These are phyloP conservation scores for Craterostigma plantagineum DNA, from an alignment of 257 asterid genomes.

Conservation along the genomic window DNA sequence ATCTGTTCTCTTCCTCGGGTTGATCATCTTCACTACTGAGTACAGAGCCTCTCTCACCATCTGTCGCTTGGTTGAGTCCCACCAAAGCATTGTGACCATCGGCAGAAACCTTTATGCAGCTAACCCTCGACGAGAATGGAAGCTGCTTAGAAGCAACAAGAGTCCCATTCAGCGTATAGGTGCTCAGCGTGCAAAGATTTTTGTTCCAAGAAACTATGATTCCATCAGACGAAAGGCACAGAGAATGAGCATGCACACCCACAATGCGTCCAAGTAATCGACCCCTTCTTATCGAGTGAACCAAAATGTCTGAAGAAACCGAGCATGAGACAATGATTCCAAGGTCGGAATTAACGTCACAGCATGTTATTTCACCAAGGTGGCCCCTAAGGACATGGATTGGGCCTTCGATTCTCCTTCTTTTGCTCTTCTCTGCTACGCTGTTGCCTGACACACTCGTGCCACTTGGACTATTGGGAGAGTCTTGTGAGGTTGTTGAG, in stretches of 20 bases:
- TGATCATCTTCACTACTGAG: conserved; percentile 20
- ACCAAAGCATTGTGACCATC: conserved; percentile 72
- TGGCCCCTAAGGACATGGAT: conserved; percentile 88
- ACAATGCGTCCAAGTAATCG: conserved; percentile 59
- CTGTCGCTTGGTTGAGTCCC: conserved; percentile 55
- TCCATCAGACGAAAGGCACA: conserved; percentile 80
- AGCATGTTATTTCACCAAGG: conserved; percentile 63
- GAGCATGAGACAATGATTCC: conserved; percentile 90
- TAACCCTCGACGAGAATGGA: conserved; percentile 37
- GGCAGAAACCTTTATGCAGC: conserved; percentile 77
- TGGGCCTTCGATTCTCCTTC: conserved; percentile 77
- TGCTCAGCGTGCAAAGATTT: conserved; percentile 30
- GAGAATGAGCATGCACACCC: conserved; percentile 71
- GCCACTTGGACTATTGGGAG: conserved; percentile 41
- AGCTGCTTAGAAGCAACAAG: conserved; percentile 45
- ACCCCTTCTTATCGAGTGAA: conserved; percentile 82
- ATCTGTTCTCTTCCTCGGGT: conserved; percentile 22
- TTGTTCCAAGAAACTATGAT: conserved; percentile 60
- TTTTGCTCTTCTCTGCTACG: conserved; percentile 28
- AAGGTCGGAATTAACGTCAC: conserved; percentile 80
- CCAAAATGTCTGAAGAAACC: conserved; percentile 53
- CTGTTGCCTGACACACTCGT: conserved; percentile 21
- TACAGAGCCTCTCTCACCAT: conserved; percentile 31
- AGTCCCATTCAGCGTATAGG: conserved; percentile 68
- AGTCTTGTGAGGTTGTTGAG: conserved; percentile 32